Base-by-base conservation (phyloP, 2,329 filamentous ascomycete genomes). In the Fusarium xylarioides region DNA sequence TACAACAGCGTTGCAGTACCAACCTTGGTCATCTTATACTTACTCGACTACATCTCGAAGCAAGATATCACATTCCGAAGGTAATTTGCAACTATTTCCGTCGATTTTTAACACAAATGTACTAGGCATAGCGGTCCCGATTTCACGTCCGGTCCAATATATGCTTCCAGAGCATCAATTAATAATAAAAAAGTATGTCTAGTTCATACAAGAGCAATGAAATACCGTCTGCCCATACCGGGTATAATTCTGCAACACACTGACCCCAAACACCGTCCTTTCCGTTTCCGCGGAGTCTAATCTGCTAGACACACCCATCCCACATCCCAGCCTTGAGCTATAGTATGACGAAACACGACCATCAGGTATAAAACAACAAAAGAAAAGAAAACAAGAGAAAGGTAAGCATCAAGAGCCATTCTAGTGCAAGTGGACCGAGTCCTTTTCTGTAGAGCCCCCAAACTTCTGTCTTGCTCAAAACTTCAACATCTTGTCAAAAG, bases 161-260 rank as follows among this genome's bases (percentile, higher is more conserved):
- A 60, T 49, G 63, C 62, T 71, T 71, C 63, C 54, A 68, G 46
- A 58, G 32, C 52, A 63, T 68, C 42, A 53, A 12, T 62, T 58
- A 59, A 40, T n/a, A 21, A 34, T 53, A 56, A 40, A 34, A 32
- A 50, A 18, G 19, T 32, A 21, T 60, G 52, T 72, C 71, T 68
- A 62, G 40, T 59, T 57, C 60, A 37, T 63, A 66, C 60, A 70
- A 54, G 57, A 63, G 59, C 47, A 76, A 57, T 62, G 30, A 50
- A 72, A 61, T 74, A 61, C 56, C 50, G 56, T 66, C 70, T 74
- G 67, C 71, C 65, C 70, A 64, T 71, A 76, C 74, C 66, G 76
- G 76, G 76, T 78, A 78, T 78, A 77, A 69, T 77, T 66, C 76
- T 74, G 68, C 61, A 76, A 49, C 62, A 68, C 61, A 59, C 62